Conservation (phyloP, 371 early-diverging fungal species). For the Lichtheimia corymbifera region DNA sequence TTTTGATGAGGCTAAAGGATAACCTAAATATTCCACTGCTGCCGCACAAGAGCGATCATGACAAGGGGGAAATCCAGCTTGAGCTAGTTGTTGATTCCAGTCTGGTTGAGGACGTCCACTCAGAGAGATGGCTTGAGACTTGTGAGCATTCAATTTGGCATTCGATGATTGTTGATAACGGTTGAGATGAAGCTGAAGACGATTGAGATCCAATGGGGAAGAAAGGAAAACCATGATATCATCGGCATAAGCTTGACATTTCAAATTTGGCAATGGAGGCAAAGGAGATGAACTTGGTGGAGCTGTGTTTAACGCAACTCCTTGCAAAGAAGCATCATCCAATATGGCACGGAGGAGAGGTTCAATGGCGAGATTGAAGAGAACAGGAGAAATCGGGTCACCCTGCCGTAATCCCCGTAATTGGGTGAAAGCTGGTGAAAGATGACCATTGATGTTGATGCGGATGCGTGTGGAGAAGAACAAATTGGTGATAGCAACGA, state of each 20-base stretch:
- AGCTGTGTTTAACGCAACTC: neutral
- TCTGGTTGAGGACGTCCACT: neutral
- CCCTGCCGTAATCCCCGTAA: constrained; percentile 17
- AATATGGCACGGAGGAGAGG: constrained; percentile 15
- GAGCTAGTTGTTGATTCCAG: neutral
- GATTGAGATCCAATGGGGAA: neutral
- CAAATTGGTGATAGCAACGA: neutral
- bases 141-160: constrained; percentile 5
- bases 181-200: neutral
- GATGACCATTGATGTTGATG: constrained; percentile 20
- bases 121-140: constrained; percentile 1
- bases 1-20: too few relatives aligned
- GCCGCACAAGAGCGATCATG: too few relatives aligned
- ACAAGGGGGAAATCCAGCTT: too few relatives aligned
- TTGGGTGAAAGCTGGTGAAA: constrained; percentile 9
- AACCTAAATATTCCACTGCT: too few relatives aligned
- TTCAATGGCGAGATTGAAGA: constrained; percentile 23
- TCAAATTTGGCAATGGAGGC: neutral
- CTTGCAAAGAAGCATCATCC: neutral
- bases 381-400: constrained; percentile 18
- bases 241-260: constrained; percentile 14
- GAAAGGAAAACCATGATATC: constrained; percentile 7
- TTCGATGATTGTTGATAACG: constrained; percentile 8
- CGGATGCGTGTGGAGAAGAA: constrained; percentile 16
- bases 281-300: too few relatives aligned